Evolutionary conservation across 495 filamentous ascomycete species (phyloP), one percentile per base, ranked within the genome.

Genomic region (Rhizodiscina lignyota): DNA sequence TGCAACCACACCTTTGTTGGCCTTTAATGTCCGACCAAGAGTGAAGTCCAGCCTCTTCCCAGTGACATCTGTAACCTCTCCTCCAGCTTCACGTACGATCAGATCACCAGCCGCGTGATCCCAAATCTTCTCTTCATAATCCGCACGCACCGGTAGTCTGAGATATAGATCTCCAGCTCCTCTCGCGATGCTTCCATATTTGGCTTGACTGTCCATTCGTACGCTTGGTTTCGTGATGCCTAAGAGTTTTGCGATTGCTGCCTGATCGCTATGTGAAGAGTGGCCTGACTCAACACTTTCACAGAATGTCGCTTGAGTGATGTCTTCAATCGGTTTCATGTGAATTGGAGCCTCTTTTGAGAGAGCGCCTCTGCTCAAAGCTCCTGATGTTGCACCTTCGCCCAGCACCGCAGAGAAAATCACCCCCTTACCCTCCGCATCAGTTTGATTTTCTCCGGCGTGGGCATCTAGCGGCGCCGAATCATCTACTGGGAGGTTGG

Each of bases 121-220:
- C 89, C 89, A 99, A 44, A 99, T 96, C 68, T 99, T 99, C 67
- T 99, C 89, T 60, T 92, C 73, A 58, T 96, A 99, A 18, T 10
- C 23, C 17, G 75, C 73, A 46, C 68, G 76, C 10, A 78, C 74
- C 13, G 91, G 89, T 20, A 99, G 60, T 34, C 89, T 68, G 44
- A 97, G 62, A 55, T 96, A 96, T 43, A 99, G 73, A 48, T 99
- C 91, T 29, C 85, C 89, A 4, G 86, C 85, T 18, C 89, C 89
- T 40, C 89, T 64, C n/a, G 91, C 86, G 51, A 99, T 86, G 2
- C 79, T 85, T 30, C 75, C 87, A 53, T 99, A 99, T 56, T 99
- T 99, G 36, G 89, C 85, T 59, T 96, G 91, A 15, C 84, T 94
- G 60, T 99, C 89, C 75, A 96, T 81, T 24, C 83, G 66, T 34